Evolutionary conservation across 345 rosid genomes (phyloP), one percentile per base, ranked within the genome.

Genomic region (Erodium maritimum): DNA sequence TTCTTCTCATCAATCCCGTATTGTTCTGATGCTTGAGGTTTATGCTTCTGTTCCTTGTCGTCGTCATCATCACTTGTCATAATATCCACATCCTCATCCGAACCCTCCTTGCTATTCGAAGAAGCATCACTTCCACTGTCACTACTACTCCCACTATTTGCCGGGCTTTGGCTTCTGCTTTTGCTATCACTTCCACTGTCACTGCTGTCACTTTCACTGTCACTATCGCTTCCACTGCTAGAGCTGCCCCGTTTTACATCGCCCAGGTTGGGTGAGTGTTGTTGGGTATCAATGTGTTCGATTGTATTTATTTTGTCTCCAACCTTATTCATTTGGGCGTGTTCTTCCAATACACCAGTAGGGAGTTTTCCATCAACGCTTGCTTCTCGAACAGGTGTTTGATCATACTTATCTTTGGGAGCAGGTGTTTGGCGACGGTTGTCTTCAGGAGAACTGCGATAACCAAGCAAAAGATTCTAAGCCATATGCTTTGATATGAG

Each of bases 51-150:
- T 61, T 74, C 86, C 73, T 77, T 75, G 64, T 89, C 95, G 74
- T 77, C 75, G 64, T 89, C 95, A 75, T 86, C 97, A 67, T 88
- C 89, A 51, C 90, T 80, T 50, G 84, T 71, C 85, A 89, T 82
- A 58, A 93, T 89, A 78, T 93, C 96, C 64, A 89, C 96, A 48
- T 93, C 95, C 76, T 80, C 96, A 78, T 93, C 99, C 66, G 96
- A 75, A 8, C 77, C 96, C 64, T 89, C 86, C 72, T 80, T 85
- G 69, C 95, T 83, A 73, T 80, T 85, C 57, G 95, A 85, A 62
- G 95, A 82, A 76, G 82, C 85, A 72, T 86, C 95, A 62, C 86
- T 89, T 54, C 83, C 96, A 77, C 99, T 89, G 62, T 88, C 91
- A 65, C 95, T 93, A 78, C 94, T 85, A 72, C 95, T 84, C 59